phyloP scores from a whole-genome alignment of 2,329 filamentous ascomycete genomes.

The Hymenoscyphus infarciens region DNA sequence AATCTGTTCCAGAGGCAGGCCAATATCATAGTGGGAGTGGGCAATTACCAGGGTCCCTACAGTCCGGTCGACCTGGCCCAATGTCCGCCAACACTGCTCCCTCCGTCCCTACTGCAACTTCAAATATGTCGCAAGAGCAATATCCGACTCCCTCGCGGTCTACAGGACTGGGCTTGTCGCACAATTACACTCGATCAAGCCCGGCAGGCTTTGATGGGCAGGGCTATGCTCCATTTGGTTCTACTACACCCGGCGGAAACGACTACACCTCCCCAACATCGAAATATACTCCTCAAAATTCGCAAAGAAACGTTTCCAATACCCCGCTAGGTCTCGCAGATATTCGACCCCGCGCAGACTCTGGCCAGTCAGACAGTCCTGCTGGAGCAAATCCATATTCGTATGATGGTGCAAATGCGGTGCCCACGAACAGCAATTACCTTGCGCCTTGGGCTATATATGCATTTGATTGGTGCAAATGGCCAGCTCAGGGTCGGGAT shows the following conservation, averaged over 20 bases:
- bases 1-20: conserved; percentile 46
- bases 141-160: conserved; percentile 65
- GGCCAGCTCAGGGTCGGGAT: conserved; percentile 74
- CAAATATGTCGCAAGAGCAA: conserved; percentile 49
- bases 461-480: conserved; percentile 99
- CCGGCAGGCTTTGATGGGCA: conserved; percentile 58
- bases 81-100: conserved; percentile 55
- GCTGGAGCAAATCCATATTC: conserved; percentile 54
- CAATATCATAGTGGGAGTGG: conserved; percentile 43
- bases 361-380: conserved; percentile 69
- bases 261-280: conserved; percentile 55
- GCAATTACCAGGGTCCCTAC: conserved; percentile 57
- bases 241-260: conserved; percentile 61
- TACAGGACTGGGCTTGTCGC: conserved; percentile 60
- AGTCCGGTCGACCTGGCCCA: conserved; percentile 53
- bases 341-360: conserved; percentile 83
- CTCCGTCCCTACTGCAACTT: conserved; percentile 53
- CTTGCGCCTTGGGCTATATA: conserved; percentile 93
- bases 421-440: conserved; percentile 82
- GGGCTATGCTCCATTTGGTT: conserved; percentile 54
- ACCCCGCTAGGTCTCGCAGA: conserved; percentile 89
- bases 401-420: conserved; percentile 63
- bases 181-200: conserved; percentile 82
- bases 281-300: conserved; percentile 55
- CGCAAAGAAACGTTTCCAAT: conserved; percentile 66